Evolutionary conservation across 2,329 filamentous ascomycete species (phyloP).

Genomic region (Colletotrichum chlorophyti): DNA sequence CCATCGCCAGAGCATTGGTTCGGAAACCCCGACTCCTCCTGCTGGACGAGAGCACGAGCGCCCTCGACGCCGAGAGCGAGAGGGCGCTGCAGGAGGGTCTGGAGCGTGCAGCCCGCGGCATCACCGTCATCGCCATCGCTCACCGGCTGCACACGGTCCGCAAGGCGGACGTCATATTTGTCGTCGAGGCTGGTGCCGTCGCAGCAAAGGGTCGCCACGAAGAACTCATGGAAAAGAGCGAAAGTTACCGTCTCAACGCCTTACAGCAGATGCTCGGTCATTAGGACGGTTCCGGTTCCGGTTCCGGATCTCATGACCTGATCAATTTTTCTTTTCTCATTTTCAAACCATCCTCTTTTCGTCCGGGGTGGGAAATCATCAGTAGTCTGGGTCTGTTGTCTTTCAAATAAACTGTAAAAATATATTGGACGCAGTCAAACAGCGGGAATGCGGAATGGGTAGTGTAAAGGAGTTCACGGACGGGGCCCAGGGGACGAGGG

Average conservation of each 20-base stretch:
- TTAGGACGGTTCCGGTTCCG: neutral
- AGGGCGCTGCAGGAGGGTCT: conserved; percentile 64
- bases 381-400: too few relatives aligned
- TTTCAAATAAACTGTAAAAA: too few relatives aligned
- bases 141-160: conserved; percentile 52
- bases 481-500: too few relatives aligned
- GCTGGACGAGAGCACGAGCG: conserved; percentile 74
- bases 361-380: too few relatives aligned
- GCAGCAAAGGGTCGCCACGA: conserved; percentile 60
- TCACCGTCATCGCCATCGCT: conserved; percentile 51
- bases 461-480: too few relatives aligned
- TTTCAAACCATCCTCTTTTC: too few relatives aligned
- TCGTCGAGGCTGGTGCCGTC: conserved; percentile 58
- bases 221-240: conserved; percentile 59
- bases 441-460: too few relatives aligned
- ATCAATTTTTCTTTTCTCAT: too few relatives aligned
- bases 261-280: conserved; percentile 54
- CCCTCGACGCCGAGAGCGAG: conserved; percentile 69
- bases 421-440: too few relatives aligned
- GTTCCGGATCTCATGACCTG: too few relatives aligned
- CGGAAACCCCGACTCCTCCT: conserved; percentile 70
- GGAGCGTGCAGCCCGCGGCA: conserved; percentile 50
- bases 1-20: conserved; percentile 72
- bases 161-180: conserved; percentile 50
- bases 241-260: conserved; percentile 59